Base-by-base conservation (phyloP, 345 rosid species). In the Eucalyptus tenuipes region DNA sequence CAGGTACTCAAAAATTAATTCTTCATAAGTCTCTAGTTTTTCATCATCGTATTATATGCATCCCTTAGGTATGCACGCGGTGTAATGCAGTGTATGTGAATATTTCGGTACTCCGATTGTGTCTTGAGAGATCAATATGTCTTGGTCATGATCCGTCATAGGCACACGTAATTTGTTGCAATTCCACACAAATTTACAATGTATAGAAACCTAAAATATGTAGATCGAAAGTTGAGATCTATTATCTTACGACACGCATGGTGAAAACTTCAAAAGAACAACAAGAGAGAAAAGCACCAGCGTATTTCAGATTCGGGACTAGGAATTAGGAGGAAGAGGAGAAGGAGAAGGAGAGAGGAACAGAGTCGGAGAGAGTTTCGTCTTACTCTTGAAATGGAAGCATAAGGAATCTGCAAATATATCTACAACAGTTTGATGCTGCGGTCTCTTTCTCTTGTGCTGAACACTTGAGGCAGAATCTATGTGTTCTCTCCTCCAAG, bases 1-100 rank as follows among this genome's bases (percentile, higher is more conserved):
- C 90, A 92, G 94, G 95, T 94, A 85, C 8, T 18, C 27, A 75
- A 37, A 37, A 33, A 16, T 20, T 18, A 10, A 40, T 75, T 18
- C 45, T 37, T 33, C 80, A 31, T 10, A 37, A 37, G 45, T 75
- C 82, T 75, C 25, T 37, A 71, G 44, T 75, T 20, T 20, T 37
- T 75, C 45, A 20, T 37, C 82, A 18, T 71, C 45, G 17, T 61
- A 71, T 71, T 17, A 37, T 71, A 37, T 37, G 82, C 81, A 20
- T 37, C 15, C 68, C 33, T 61, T 61, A 27, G 33, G 8, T 61
- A 13, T 61, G 68, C 31, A 0, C 16, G 68, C 68, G 31, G 31
- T 59, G 68, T 27, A 27, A 59, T 27, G 2, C 61, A 24, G 29
- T 22, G 29, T 55, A 31, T 12, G 37, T 7, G 71, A 31, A 64